A percentile compares a stretch with the other conserved stretches of the same genome.
Evolutionary conservation across 345 rosid species (phyloP).

Genomic region (Anastatica hierochuntica): DNA sequence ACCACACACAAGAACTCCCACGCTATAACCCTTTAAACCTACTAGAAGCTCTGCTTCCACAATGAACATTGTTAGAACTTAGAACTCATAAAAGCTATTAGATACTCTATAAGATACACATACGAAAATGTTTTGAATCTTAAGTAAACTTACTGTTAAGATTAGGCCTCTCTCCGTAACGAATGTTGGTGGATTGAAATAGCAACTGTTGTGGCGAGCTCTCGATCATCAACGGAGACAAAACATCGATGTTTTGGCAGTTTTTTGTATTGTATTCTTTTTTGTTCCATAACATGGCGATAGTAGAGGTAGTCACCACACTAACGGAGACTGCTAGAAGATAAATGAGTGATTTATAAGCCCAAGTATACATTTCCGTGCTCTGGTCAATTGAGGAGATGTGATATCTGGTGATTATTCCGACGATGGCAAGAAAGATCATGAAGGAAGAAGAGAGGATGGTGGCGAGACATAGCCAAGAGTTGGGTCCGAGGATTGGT

Average conservation of each 20-base stretch:
- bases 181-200: constrained; percentile 34
- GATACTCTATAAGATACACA: background rate
- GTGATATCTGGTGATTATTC: constrained; percentile 43
- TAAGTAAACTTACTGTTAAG: constrained; percentile 47
- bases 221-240: constrained; percentile 35
- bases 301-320: constrained; percentile 38
- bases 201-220: constrained; percentile 49
- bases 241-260: constrained; percentile 21
- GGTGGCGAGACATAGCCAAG: constrained; percentile 69
- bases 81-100: background rate
- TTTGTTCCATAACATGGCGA: constrained; percentile 58
- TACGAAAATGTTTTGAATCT: constrained; percentile 11
- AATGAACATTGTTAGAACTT: background rate
- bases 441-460: constrained; percentile 57
- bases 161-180: constrained; percentile 58
- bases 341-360: constrained; percentile 26
- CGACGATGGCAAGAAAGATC: constrained; percentile 45
- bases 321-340: constrained; percentile 35
- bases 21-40: constrained; percentile 39
- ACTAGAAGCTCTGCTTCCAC: constrained; percentile 36
- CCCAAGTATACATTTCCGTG: constrained; percentile 13
- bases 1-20: constrained; percentile 70
- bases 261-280: constrained; percentile 25
- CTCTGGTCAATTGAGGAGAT: constrained; percentile 46
- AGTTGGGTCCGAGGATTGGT: constrained; percentile 51